Conservation (phyloP, 1,139 yeast genomes). For the Nematodospora anomalae region DNA sequence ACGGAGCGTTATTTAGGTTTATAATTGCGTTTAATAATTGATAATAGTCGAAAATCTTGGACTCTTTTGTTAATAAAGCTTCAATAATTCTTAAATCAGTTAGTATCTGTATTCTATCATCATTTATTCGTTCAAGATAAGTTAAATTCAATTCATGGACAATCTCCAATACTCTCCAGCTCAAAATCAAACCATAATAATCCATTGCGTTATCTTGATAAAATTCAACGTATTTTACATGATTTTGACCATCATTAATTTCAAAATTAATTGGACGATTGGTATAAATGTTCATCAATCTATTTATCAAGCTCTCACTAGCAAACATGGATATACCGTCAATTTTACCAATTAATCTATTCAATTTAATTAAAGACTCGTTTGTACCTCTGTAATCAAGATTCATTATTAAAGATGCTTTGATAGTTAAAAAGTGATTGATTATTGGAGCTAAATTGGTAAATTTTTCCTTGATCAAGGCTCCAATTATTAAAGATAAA, state of each 20-base stretch:
- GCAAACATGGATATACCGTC: slow-evolving; percentile 38
- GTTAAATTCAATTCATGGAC: slow-evolving; percentile 32
- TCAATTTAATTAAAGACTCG: slow-evolving; percentile 24
- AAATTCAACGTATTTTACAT: slow-evolving; percentile 33
- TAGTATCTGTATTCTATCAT: slow-evolving; percentile 18
- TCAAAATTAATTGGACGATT: slow-evolving; percentile 25
- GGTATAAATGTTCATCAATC: slow-evolving; percentile 30
- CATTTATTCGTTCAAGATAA: slow-evolving; percentile 26
- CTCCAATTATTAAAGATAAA: slow-evolving; percentile 33
- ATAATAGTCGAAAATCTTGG: slow-evolving; percentile 22
- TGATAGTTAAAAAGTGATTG: slow-evolving; percentile 26
- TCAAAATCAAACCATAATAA: slow-evolving; percentile 28
- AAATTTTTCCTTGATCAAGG: slow-evolving; percentile 23
- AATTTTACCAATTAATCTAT: slow-evolving; percentile 29
- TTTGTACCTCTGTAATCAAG: slow-evolving; percentile 33
- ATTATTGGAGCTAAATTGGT: slow-evolving; percentile 24
- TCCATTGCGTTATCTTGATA: slow-evolving; percentile 22
- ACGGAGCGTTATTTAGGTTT: slow-evolving; percentile 23
- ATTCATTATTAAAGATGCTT: slow-evolving; percentile 30
- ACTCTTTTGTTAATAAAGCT: slow-evolving; percentile 17
- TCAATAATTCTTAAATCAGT: slow-evolving; percentile 27
- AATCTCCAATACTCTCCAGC: slow-evolving; percentile 43
- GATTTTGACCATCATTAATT: slow-evolving; percentile 29
- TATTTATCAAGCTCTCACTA: slow-evolving; percentile 25
- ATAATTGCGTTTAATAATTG: slow-evolving; percentile 32